Conservation (phyloP, 352 stramenopile genomes). For the Pythium rishiriense region DNA sequence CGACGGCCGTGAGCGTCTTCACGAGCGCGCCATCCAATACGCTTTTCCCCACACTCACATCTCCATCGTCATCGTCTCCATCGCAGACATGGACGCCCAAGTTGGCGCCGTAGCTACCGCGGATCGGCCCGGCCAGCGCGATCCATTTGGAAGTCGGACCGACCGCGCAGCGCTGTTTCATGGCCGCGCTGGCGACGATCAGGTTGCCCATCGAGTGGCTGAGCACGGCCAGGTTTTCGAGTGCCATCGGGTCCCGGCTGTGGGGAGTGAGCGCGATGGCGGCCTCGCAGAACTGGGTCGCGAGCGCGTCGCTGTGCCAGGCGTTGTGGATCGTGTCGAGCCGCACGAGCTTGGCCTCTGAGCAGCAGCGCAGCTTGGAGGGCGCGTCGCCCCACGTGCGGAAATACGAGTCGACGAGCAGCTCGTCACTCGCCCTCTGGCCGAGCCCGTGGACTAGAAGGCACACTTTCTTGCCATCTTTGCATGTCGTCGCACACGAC, state of each 20-base stretch:
- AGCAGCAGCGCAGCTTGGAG: slow-evolving; percentile 29
- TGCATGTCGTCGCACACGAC: slow-evolving; percentile 1
- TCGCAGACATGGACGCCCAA: slow-evolving; percentile 1
- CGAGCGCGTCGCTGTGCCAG: slow-evolving; percentile 27
- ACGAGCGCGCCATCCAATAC: neutral
- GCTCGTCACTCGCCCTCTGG: neutral
- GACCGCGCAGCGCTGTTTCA: slow-evolving; percentile 25
- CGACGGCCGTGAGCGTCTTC: neutral
- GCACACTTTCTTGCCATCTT: slow-evolving; percentile 21
- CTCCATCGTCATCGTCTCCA: neutral
- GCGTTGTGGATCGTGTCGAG: slow-evolving; percentile 29
- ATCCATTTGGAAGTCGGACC: slow-evolving; percentile 28
- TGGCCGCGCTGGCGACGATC: slow-evolving; percentile 24
- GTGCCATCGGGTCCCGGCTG: slow-evolving; percentile 19
- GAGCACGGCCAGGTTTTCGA: slow-evolving; percentile 14
- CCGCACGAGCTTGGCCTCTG: slow-evolving; percentile 31
- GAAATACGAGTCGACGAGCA: slow-evolving; percentile 8
- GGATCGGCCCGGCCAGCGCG: slow-evolving; percentile 28
- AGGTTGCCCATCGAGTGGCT: slow-evolving; percentile 39
- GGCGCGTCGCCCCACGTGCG: slow-evolving; percentile 24
- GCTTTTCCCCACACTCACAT: neutral
- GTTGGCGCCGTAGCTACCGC: slow-evolving; percentile 18
- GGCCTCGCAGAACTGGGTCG: slow-evolving; percentile 28
- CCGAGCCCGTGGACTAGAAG: slow-evolving; percentile 29
- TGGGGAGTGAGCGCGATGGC: slow-evolving; percentile 19